phyloP scores from a whole-genome alignment of 2,329 filamentous ascomycete species.

The Trichoderma sp. region DNA sequence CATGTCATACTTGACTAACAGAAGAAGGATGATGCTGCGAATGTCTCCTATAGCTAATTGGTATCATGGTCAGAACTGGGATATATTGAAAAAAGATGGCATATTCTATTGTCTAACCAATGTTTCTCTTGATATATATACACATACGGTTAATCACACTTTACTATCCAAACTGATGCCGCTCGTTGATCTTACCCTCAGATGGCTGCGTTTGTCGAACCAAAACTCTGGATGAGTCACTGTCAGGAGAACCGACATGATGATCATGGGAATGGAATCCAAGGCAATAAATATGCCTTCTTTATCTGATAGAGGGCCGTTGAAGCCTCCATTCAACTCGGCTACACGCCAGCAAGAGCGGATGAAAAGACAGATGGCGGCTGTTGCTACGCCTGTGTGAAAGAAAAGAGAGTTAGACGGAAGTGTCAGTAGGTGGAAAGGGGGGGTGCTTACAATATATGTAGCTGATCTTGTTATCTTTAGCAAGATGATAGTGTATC shows the following conservation, averaged over 20 bases:
- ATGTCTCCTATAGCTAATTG: background rate
- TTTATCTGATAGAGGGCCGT: background rate
- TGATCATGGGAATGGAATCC: slow-evolving; percentile 1
- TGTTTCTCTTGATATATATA: background rate
- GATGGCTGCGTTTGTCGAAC: background rate
- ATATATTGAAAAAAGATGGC: background rate
- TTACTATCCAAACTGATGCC: background rate
- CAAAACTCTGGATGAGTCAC: slow-evolving; percentile 6
- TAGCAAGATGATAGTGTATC: background rate
- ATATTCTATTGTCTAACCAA: background rate
- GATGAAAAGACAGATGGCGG: slow-evolving; percentile 2
- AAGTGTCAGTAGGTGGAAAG: background rate
- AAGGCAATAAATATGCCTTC: background rate
- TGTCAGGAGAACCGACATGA: slow-evolving; percentile 6
- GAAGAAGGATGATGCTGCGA: background rate
- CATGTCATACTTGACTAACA: background rate
- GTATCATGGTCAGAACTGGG: background rate
- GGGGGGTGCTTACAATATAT: background rate
- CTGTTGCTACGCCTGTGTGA: background rate
- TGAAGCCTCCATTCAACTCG: slow-evolving; percentile 1
- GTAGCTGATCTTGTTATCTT: background rate
- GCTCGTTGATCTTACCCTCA: background rate
- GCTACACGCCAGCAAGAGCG: slow-evolving; percentile 5
- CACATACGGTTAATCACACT: background rate
- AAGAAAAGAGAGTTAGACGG: background rate